Conservation (phyloP, 306 rosid species). For the Argentina anserina region DNA sequence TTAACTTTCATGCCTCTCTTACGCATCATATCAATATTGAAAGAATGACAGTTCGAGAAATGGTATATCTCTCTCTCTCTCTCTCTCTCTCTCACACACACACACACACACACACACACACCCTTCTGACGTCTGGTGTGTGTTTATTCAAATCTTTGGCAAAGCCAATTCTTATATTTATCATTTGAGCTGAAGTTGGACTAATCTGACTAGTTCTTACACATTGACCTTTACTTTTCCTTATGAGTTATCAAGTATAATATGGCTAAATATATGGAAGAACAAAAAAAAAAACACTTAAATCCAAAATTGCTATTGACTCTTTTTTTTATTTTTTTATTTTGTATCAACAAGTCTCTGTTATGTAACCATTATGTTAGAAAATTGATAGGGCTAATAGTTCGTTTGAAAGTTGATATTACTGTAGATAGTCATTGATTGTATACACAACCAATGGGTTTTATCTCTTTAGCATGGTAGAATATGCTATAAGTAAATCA, state of each 20-base stretch:
- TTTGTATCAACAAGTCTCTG: not conserved
- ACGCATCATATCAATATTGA: slow-evolving; percentile 30
- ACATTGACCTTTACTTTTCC: not conserved
- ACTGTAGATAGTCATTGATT: not conserved
- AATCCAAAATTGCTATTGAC: not conserved
- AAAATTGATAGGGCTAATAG: not conserved
- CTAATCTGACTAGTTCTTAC: not conserved
- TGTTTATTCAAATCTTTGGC: not conserved
- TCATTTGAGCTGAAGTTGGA: not conserved
- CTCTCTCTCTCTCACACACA: not conserved
- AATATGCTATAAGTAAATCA: not conserved
- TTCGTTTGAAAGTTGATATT: not conserved
- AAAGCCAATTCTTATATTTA: not conserved
- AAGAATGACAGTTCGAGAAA: slow-evolving; percentile 83
- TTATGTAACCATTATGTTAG: not conserved
- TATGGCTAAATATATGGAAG: not conserved
- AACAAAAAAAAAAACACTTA: not conserved
- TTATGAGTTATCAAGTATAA: not conserved
- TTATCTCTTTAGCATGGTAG: not conserved
- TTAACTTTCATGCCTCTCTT: slow-evolving; percentile 32
- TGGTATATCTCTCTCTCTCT: slow-evolving; percentile 51
- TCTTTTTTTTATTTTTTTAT: not conserved
- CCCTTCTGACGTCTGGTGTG: not conserved
- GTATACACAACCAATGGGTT: not conserved
- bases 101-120: not conserved